phyloP scores from a whole-genome alignment of 106 monocot genomes.

The Dactylorhiza incarnata region DNA sequence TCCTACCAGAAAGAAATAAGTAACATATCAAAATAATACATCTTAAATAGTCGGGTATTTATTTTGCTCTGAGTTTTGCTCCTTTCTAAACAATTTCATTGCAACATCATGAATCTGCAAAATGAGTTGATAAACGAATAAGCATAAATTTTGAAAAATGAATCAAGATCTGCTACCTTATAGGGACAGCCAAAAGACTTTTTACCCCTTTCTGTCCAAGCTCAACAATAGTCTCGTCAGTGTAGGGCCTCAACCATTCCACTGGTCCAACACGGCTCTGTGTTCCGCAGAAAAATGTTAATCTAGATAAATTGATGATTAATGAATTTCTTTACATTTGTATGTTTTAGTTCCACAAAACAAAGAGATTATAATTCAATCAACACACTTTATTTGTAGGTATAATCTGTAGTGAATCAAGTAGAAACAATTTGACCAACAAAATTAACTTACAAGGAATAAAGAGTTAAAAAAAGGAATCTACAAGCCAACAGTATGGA shows the following conservation, averaged over 20 bases:
- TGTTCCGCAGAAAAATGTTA: neutral
- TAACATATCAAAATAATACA: too few relatives aligned
- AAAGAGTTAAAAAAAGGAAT: neutral
- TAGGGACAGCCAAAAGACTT: conserved; percentile 93
- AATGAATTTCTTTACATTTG: neutral
- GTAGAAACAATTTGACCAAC: neutral
- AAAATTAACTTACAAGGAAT: neutral
- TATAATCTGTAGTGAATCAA: neutral
- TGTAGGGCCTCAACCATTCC: conserved; percentile 97
- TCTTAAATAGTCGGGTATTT: too few relatives aligned
- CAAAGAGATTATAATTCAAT: neutral
- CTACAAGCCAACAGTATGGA: neutral
- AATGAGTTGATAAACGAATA: neutral
- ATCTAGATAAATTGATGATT: neutral
- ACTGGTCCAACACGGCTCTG: conserved; percentile 98
- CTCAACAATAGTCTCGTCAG: conserved; percentile 89
- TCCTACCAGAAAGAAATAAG: too few relatives aligned
- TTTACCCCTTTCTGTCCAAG: conserved; percentile 83
- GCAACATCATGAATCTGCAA: too few relatives aligned
- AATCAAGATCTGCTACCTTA: conserved; percentile 43
- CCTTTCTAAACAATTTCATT: too few relatives aligned
- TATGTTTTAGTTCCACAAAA: neutral
- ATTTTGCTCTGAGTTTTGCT: too few relatives aligned
- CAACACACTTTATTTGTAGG: neutral
- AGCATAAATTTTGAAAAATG: neutral